These are phyloP conservation scores for Noccaea caerulescens DNA, from an alignment of 345 rosid species.

Conservation along the genomic window DNA sequence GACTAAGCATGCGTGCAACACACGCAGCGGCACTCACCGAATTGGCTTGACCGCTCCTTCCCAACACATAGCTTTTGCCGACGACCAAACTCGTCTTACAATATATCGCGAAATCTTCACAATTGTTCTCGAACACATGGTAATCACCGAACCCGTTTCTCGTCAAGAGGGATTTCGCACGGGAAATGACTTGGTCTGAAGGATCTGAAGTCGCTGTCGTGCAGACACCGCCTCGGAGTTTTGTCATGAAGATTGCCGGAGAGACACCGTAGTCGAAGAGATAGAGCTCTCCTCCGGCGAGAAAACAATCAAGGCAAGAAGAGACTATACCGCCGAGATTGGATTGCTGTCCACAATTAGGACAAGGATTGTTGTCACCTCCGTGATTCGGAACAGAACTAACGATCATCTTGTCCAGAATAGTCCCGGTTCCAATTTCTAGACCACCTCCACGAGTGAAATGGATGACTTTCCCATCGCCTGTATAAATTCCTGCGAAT, in stretches of 20 bases:
- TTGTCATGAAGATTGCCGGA: conserved; percentile 51
- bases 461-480: conserved; percentile 71
- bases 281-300: conserved; percentile 61
- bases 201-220: conserved; percentile 70
- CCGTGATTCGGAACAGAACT: conserved; percentile 55
- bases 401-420: conserved; percentile 58
- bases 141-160: conserved; percentile 74
- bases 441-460: conserved; percentile 74
- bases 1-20: conserved; percentile 49
- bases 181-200: conserved; percentile 56
- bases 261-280: conserved; percentile 63
- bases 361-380: conserved; percentile 51
- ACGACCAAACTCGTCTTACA: conserved; percentile 74
- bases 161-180: conserved; percentile 59
- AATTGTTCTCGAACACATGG: conserved; percentile 68
- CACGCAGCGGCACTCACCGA: conserved; percentile 49
- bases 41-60: conserved; percentile 74
- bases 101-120: conserved; percentile 79
- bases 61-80: conserved; percentile 54
- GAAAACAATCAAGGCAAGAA: conserved; percentile 80
- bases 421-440: conserved; percentile 67
- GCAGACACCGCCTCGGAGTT: conserved; percentile 75
- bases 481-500: conserved; percentile 61
- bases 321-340: conserved; percentile 56
- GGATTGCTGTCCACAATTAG: conserved; percentile 56